Percentiles rank a stretch among this genome's conserved stretches.
phyloP scores from a whole-genome alignment of 2,329 filamentous ascomycete species.

The Akanthomyces uredinophilus region DNA sequence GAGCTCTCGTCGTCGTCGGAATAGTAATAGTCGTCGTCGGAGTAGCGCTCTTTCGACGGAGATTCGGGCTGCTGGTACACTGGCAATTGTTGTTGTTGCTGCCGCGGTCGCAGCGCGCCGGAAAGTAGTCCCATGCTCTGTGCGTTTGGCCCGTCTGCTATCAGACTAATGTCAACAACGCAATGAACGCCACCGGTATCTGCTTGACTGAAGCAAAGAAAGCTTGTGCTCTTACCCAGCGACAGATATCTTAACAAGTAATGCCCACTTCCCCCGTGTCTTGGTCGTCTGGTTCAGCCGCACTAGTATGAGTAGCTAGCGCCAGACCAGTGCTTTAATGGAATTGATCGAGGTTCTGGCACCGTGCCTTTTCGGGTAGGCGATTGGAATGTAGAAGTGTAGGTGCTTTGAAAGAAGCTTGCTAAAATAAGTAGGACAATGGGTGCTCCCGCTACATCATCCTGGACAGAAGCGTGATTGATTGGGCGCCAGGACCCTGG shows the following conservation, averaged over 20 bases:
- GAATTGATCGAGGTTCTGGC: not conserved
- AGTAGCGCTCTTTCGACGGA: conserved; percentile 45
- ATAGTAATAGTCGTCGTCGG: conserved; percentile 44
- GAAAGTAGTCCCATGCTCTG: conserved; percentile 46
- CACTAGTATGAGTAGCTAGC: conserved; percentile 8
- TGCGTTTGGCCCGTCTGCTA: not conserved
- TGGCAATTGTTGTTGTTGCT: conserved; percentile 37
- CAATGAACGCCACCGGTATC: not conserved
- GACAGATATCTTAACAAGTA: not conserved
- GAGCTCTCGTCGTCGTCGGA: conserved; percentile 41
- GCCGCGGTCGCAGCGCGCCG: conserved; percentile 43
- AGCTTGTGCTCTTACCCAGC: not conserved
- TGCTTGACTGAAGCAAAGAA: not conserved
- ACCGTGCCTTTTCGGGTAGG: not conserved
- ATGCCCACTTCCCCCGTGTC: conserved; percentile 1
- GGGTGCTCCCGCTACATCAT: not conserved
- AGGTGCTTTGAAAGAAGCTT: not conserved
- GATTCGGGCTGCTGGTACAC: conserved; percentile 43
- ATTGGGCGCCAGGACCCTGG: not conserved
- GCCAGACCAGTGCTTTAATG: not conserved
- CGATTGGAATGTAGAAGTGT: conserved; percentile 3
- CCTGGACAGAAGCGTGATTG: not conserved
- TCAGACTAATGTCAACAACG: not conserved
- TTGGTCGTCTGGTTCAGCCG: not conserved
- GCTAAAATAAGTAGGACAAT: not conserved